Evolutionary conservation across 768 basidiomycete species (phyloP), one percentile per base, ranked within the genome.

Genomic region (Trichaptum fuscoviolaceum): DNA sequence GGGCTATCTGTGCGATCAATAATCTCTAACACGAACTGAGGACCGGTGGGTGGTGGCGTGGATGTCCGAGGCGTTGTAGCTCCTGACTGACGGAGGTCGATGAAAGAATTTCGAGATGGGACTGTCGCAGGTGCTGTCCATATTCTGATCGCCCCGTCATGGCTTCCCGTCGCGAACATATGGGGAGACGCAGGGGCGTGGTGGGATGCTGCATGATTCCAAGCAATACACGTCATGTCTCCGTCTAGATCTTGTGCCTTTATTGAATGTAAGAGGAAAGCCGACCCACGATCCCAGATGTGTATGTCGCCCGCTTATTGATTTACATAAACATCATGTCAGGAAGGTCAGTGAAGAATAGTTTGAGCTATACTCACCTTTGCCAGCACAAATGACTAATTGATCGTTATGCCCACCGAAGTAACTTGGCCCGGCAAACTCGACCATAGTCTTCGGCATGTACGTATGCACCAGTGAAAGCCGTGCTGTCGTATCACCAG

Each of bases 281-380:
- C 92, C 12, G 89, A 89, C 76, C 93, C 91, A 67, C 87, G 85
- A 71, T 94, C 92, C 92, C 92, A 94, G 15, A 93, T 90, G 72
- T 91, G 88, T 17, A 94, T 87, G 71, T 92, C 90, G 4, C 92
- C 92, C 67, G 84, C 92, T 92, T 67, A 36, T 25, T 59, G 58
- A 23, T 57, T 66, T n/a, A n/a, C 57, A 69, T 58, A 34, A 63
- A 65, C 17, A 62, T 62, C 27, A 63, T 62, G 52, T 24, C 65
- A 25, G 52, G 60, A 26, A 52, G 35, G 68, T 65, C 36, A 57
- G 65, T 4, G 27, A 35, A 65, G 8, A 60, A 63, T 59, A 18
- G 4, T 15, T 26, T n/a, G 66, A 24, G 26, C 36, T 52, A 25
- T 20, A 71, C 76, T 52, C 62, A 86, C 91, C 82, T 84, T 93